Conservation (phyloP, 331 rosid genomes). For the Malus hybrid region DNA sequence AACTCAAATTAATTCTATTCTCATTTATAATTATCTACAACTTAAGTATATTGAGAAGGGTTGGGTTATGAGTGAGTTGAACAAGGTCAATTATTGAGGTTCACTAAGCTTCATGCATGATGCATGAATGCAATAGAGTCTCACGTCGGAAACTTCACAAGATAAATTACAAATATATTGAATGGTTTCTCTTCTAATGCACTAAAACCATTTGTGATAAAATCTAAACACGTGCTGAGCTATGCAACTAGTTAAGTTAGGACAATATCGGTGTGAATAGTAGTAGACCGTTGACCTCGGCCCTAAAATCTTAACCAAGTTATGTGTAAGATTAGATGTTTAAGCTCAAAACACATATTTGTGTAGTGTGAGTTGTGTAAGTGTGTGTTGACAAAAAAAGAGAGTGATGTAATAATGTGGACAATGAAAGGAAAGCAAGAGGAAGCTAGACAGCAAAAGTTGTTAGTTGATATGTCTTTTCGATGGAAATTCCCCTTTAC, state of each 20-base stretch:
- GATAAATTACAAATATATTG: not conserved
- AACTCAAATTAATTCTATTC: not conserved
- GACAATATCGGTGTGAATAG: too few relatives aligned
- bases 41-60: not conserved
- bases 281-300: not conserved
- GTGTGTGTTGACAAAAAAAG: too few relatives aligned
- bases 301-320: not conserved
- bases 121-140: not conserved
- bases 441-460: slow-evolving; percentile 8
- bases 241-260: not conserved
- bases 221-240: not conserved
- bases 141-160: not conserved
- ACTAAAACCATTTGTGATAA: not conserved
- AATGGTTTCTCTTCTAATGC: not conserved
- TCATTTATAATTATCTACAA: not conserved
- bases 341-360: not conserved
- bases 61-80: not conserved
- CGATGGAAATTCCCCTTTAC: slow-evolving; percentile 1
- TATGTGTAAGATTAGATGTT: not conserved
- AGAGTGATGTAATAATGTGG: not conserved
- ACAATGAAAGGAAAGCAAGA: slow-evolving; percentile 7
- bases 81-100: not conserved
- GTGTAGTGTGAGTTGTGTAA: not conserved
- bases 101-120: not conserved
- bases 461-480: slow-evolving; percentile 8